These are phyloP conservation scores for Annulohypoxylon stygium DNA, from an alignment of 495 filamentous ascomycete genomes.

Conservation along the genomic window DNA sequence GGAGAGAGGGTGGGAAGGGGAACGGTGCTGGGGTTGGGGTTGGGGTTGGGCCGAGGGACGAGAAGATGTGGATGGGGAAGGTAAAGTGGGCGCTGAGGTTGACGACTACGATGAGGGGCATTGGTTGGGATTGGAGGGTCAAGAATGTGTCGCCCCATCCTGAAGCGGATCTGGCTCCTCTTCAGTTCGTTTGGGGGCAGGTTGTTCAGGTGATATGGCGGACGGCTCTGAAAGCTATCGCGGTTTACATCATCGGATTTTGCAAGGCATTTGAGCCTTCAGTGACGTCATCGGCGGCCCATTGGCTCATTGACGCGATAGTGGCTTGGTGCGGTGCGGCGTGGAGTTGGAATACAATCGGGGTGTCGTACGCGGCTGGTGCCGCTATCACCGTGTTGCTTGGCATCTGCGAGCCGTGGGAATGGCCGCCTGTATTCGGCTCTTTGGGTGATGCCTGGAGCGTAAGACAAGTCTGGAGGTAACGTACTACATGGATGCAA, in stretches of 20 bases:
- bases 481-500: not conserved
- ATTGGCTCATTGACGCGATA: not conserved
- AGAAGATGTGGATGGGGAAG: conserved; percentile 30
- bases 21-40: not conserved
- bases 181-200: conserved; percentile 12
- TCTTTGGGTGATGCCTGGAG: conserved; percentile 22
- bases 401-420: conserved; percentile 32
- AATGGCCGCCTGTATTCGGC: conserved; percentile 26
- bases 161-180: not conserved
- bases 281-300: not conserved
- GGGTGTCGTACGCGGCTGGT: conserved; percentile 13
- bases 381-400: conserved; percentile 15
- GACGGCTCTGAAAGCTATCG: conserved; percentile 20
- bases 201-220: conserved; percentile 9
- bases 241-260: conserved; percentile 24
- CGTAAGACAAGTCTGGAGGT: conserved; percentile 33
- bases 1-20: not conserved
- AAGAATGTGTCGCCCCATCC: conserved; percentile 41
- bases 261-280: conserved; percentile 11
- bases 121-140: conserved; percentile 50
- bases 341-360: conserved; percentile 32
- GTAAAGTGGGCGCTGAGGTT: conserved; percentile 33
- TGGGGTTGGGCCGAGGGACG: conserved; percentile 16
- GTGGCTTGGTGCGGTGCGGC: conserved; percentile 20
- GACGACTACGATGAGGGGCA: conserved; percentile 31